Base-by-base conservation (phyloP, 2,329 filamentous ascomycete species). In the Fusarium sp. region DNA sequence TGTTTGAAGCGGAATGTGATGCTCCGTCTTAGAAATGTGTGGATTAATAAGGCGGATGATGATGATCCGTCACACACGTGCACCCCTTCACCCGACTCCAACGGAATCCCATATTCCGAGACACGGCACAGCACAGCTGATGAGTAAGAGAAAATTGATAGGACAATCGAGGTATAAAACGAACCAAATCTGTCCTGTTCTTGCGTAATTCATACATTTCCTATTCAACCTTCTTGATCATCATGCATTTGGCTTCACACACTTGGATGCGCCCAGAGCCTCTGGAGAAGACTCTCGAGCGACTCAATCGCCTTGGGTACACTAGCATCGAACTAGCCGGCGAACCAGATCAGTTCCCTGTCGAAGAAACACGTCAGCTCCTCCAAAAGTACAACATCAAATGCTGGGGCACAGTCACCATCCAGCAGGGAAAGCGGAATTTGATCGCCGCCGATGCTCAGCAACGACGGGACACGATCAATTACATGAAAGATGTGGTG, bases 231-330 rank as follows among this genome's bases (percentile, higher is more conserved):
- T 2, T 33, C 0, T 29, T 6, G 6, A 27, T 36, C 22, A 29
- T 5, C 14, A 76, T 76, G 74, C 74, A 76, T 64, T 44, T 74
- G 2, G 72, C 64, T 46, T 62, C 73, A 14, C 73, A 76, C 35
- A 76, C 66, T 4, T 76, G 71, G 74, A 76, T 76, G 73, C 69
- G 73, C 10, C 67, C 69, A 8, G 71, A 75, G 42, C 51, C 69
- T 11, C 62, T 76, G 0, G 71, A 74, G 11, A 60, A 53, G n/a
- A 76, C 71, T 10, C 64, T 75, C 1, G 22, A 71, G 4, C 68
- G 71, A 0, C 71, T 74, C 14, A 60, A 17, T 11, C 42, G 22
- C 20, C 61, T 74, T 17, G 64, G 71, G 4, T 76, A 75, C 20
- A 64, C 68, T 4, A 74, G 73, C 2, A 51, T 75, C 5, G 74